Conservation (phyloP, 2,329 filamentous ascomycete genomes). For the Bipolaris oryzae region DNA sequence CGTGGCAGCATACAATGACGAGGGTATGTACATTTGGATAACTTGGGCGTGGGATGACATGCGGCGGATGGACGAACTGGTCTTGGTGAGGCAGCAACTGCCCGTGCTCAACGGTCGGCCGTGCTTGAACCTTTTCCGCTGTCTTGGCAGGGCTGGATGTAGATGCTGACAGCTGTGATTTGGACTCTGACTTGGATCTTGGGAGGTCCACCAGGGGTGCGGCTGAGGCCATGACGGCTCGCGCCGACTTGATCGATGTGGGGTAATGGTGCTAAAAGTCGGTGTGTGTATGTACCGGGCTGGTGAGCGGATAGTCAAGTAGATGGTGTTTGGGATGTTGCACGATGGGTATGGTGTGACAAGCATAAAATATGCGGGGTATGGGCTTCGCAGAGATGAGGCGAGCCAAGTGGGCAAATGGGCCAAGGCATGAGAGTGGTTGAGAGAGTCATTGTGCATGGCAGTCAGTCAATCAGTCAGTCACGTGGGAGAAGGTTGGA, state of each 20-base stretch:
- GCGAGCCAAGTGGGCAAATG: slow-evolving; percentile 1
- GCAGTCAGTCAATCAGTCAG: neutral
- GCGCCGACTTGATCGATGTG: slow-evolving; percentile 11
- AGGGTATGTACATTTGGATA: slow-evolving; percentile 56
- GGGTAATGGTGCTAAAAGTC: slow-evolving; percentile 14
- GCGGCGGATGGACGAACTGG: slow-evolving; percentile 37
- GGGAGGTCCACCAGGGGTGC: slow-evolving; percentile 37
- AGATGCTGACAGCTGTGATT: slow-evolving; percentile 14
- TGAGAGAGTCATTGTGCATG: neutral
- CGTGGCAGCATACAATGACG: slow-evolving; percentile 84
- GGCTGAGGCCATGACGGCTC: slow-evolving; percentile 38
- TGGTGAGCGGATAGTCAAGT: neutral
- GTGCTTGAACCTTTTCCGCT: slow-evolving; percentile 9
- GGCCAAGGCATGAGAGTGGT: neutral
- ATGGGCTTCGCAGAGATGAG: slow-evolving; percentile 3
- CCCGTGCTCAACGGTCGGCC: slow-evolving; percentile 4
- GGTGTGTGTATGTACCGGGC: neutral
- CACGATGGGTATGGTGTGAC: slow-evolving; percentile 1
- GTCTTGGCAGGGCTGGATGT: slow-evolving; percentile 13
- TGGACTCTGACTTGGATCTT: slow-evolving; percentile 33
- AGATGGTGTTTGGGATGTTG: neutral
- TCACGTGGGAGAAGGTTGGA: neutral
- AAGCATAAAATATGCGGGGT: slow-evolving; percentile 1
- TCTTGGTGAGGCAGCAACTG: slow-evolving; percentile 17
- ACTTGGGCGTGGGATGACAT: slow-evolving; percentile 33